These are phyloP conservation scores for Termitomyces sp. DNA, from an alignment of 768 basidiomycete species.

Conservation along the genomic window DNA sequence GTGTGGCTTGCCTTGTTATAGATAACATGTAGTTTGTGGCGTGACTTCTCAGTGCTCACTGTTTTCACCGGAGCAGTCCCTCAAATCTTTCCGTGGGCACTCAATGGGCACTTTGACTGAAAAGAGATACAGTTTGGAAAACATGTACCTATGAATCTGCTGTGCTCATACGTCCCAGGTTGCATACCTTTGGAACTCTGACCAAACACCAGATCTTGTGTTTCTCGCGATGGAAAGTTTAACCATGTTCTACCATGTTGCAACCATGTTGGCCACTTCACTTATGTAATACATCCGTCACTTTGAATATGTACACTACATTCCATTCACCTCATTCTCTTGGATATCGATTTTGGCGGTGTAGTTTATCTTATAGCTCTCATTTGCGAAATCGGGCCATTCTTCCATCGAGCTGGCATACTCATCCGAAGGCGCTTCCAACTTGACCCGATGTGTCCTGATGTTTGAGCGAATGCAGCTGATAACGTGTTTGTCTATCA, in stretches of 20 bases:
- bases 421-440: not conserved
- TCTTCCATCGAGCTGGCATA: not conserved
- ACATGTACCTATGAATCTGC: conserved; percentile 44
- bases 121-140: conserved; percentile 41
- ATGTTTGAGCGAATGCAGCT: not conserved
- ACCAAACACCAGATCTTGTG: not conserved
- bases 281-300: too few species aligned
- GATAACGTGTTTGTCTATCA: not conserved
- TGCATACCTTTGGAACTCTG: not conserved
- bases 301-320: too few species aligned
- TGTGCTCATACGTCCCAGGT: not conserved
- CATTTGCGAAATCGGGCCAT: not conserved
- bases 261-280: conserved; percentile 50
- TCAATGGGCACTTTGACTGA: not conserved
- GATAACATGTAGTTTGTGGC: conserved; percentile 46
- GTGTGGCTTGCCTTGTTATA: not conserved
- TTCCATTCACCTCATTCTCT: not conserved
- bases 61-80: conserved; percentile 40
- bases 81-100: not conserved
- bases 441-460: not conserved
- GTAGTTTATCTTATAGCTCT: not conserved
- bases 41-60: conserved; percentile 53
- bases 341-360: not conserved
- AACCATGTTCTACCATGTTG: conserved; percentile 50
- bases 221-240: conserved; percentile 52